Evolutionary conservation across 2,329 filamentous ascomycete species (phyloP).

Genomic region (Diaporthe caulivora): DNA sequence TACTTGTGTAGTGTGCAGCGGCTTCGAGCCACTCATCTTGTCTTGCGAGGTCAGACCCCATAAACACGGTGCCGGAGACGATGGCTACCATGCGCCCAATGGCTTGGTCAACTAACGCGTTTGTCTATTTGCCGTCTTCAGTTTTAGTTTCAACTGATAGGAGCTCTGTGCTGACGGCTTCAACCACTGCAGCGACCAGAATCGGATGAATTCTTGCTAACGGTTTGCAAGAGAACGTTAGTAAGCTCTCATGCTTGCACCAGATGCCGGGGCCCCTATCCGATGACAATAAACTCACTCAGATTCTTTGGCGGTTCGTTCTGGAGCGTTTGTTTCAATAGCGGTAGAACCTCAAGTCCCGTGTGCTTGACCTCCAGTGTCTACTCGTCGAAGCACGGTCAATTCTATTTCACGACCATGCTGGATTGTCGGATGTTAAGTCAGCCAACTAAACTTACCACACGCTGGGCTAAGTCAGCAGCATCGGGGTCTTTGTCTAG

Average conservation of each 20-base stretch:
- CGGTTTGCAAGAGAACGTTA: neutral
- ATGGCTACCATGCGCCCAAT: neutral
- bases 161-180: neutral
- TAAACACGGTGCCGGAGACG: neutral
- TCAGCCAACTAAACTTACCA: neutral
- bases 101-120: neutral
- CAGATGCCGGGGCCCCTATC: too few species aligned
- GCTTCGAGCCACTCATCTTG: neutral
- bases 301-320: neutral
- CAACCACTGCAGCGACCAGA: neutral
- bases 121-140: neutral
- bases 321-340: neutral
- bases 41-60: neutral
- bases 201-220: neutral
- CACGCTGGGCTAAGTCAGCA: neutral
- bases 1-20: neutral
- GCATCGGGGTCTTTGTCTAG: neutral
- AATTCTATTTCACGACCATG: neutral
- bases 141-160: neutral
- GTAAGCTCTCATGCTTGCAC: too few species aligned
- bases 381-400: neutral
- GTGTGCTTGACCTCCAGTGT: neutral
- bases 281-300: neutral
- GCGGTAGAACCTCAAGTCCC: neutral
- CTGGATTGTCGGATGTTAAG: neutral